Percentiles rank a stretch among this genome's conserved stretches.
phyloP scores from a whole-genome alignment of 306 rosid genomes.

The Acmispon strigosus region DNA sequence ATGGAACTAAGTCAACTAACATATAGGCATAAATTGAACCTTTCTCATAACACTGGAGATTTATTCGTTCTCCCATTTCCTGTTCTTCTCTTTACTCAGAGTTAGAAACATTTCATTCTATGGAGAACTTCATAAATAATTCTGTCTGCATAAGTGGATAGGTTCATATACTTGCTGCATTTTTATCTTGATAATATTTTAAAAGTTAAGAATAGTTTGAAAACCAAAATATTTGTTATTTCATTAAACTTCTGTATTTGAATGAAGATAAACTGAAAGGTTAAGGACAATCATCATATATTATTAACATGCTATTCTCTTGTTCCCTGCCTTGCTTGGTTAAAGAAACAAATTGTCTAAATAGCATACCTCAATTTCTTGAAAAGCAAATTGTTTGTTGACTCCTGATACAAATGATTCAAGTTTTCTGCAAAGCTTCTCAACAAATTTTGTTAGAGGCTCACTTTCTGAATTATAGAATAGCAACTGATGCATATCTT shows the following conservation, averaged over 20 bases:
- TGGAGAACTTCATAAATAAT: background rate
- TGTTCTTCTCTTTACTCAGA: background rate
- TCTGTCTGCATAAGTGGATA: background rate
- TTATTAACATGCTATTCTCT: background rate
- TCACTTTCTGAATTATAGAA: slow-evolving; percentile 34
- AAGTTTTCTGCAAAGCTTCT: slow-evolving; percentile 59
- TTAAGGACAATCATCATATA: background rate
- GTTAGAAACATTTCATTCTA: background rate
- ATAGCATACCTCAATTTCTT: slow-evolving; percentile 64
- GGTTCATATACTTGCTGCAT: background rate
- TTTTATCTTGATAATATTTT: slow-evolving; percentile 1
- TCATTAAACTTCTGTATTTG: background rate
- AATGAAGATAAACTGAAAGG: slow-evolving; percentile 10
- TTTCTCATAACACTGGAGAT: background rate
- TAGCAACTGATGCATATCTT: slow-evolving; percentile 57
- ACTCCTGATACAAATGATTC: slow-evolving; percentile 51
- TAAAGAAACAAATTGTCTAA: background rate
- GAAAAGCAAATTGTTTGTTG: slow-evolving; percentile 56
- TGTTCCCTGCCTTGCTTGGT: slow-evolving; percentile 3
- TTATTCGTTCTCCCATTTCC: background rate
- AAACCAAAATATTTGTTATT: background rate
- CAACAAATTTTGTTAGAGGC: slow-evolving; percentile 41
- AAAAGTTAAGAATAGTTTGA: slow-evolving; percentile 3
- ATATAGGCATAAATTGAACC: background rate
- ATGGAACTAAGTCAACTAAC: background rate